These are phyloP conservation scores for Colletotrichum tabaci DNA, from an alignment of 2,329 filamentous ascomycete genomes.

Conservation along the genomic window DNA sequence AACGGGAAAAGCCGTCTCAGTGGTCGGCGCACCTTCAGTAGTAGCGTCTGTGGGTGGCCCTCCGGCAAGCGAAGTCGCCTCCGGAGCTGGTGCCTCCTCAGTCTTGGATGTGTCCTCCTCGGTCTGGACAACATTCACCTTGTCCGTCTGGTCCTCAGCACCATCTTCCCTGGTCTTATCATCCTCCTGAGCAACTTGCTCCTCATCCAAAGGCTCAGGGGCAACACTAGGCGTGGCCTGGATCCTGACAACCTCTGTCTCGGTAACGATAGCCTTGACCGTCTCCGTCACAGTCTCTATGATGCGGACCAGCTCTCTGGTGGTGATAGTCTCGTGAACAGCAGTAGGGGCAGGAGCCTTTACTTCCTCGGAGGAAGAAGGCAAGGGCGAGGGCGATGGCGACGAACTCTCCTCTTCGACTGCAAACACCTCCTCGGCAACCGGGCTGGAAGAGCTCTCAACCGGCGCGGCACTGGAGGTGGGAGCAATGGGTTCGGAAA, in stretches of 20 bases:
- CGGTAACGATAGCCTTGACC: conserved; percentile 43
- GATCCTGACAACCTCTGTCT: conserved; percentile 46
- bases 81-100: not conserved
- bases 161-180: not conserved
- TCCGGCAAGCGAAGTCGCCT: not conserved
- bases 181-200: not conserved
- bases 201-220: not conserved
- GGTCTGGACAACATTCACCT: not conserved
- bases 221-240: conserved; percentile 17
- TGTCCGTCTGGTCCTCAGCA: too few relatives aligned
- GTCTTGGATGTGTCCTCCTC: not conserved
- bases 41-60: not conserved
- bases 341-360: conserved; percentile 7
- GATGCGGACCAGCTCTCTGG: conserved; percentile 51
- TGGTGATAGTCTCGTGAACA: conserved; percentile 47
- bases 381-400: not conserved
- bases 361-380: not conserved
- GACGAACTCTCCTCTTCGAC: not conserved
- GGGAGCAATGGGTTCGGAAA: not conserved
- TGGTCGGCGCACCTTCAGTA: not conserved
- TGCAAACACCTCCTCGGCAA: not conserved
- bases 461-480: not conserved
- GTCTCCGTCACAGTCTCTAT: conserved; percentile 54
- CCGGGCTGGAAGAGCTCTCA: not conserved
- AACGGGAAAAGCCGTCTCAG: not conserved